Base-by-base conservation (phyloP, 176 grass and related monocot genomes). In the Luzula sylvatica region DNA sequence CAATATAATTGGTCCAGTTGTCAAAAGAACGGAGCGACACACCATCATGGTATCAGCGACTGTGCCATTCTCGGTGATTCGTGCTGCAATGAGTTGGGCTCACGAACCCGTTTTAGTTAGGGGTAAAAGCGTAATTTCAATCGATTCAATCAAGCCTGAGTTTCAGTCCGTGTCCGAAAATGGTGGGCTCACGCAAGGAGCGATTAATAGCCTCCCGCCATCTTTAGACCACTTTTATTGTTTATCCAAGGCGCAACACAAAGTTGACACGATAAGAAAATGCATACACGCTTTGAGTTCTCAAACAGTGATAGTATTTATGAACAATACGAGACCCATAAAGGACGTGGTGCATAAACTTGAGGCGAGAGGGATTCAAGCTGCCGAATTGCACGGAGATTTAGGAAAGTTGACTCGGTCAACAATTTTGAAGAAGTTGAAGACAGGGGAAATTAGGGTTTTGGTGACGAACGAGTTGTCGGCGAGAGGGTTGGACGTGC, bases 311-410 rank as follows among this genome's bases (percentile, higher is more conserved):
- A 89, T 96, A 51, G 92, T 22, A 52, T 96, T 89, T 53, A 89
- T 96, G 92, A 89, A 86, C 51, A 86, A 89, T 46, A 86, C 77
- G 15, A 96, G 82, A 46, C 85, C 92, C 30, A 60, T 89, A 65
- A 96, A 96, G 74, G 85, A 96, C 79, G 92, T 82, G 61, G 90
- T 96, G 40, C 84, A 82, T 56, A 96, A 96, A 75, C 55, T 96
- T 52, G 80, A 96, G 64, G 81, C 84, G 20, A 83, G 90, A 66
- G 84, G 90, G 28, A 82, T 96, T 42, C 73, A 82, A 26, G 84
- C 90, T 38, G 67, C 75, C 1, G 90, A 96, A 46, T 65, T 89
- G 39, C 84, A 89, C 48, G 84, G 90, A 28, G 84, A 96, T 65
- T 77, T 89, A 42, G 77, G 90, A 20, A 96, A 96, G 61, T 82